Evolutionary conservation across 352 stramenopile species (phyloP), one percentile per base, ranked within the genome.

Genomic region (Elongisporangium senticosum): DNA sequence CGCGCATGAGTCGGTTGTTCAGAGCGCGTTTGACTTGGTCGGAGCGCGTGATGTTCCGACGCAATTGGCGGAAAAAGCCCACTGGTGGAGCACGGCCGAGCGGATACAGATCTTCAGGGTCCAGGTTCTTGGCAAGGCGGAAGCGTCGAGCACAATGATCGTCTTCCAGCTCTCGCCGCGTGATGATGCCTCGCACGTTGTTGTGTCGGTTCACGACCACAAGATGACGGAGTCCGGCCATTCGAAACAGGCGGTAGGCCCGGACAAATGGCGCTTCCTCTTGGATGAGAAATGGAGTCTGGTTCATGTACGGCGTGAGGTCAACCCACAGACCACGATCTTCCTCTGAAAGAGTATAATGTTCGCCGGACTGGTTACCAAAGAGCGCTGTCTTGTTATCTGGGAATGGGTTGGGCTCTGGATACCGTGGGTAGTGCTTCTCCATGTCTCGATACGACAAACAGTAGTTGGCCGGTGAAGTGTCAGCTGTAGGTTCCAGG

Each of bases 181-280:
- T 96, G 56, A 97, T 79, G 53, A 97, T 95, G 10, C 89, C 89
- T 6, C 86, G 80, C 14, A 98, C 88, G 43, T 97, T 93, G 58
- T 97, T 97, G 56, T 90, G 79, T 33, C 87, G 86, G 64, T 98
- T 97, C 24, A 98, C 87, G 7, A 98, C 89, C 1, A 95, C 67
- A 1, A 99, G 77, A 67, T 99, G 97, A 17, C 97, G 91, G 52
- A 99, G 71, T 22, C 97, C 97, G 10, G 98, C 79, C 17, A 93
- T 98, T 21, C 97, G 93, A 68, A 99, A 99, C 21, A 99, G 79
- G 15, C 94, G 83, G 66, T 99, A 99, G 6, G 96, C 96, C 15
- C 96, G 82, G 58, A 97, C 83, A 51, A 99, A 97, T 4, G 93
- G 97, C 2, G 93, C 90, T 55, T 96, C 96, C 62, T 98, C 92